Evolutionary conservation across 139 green algal genomes (phyloP).

Genomic region (Coelastrella sp.): DNA sequence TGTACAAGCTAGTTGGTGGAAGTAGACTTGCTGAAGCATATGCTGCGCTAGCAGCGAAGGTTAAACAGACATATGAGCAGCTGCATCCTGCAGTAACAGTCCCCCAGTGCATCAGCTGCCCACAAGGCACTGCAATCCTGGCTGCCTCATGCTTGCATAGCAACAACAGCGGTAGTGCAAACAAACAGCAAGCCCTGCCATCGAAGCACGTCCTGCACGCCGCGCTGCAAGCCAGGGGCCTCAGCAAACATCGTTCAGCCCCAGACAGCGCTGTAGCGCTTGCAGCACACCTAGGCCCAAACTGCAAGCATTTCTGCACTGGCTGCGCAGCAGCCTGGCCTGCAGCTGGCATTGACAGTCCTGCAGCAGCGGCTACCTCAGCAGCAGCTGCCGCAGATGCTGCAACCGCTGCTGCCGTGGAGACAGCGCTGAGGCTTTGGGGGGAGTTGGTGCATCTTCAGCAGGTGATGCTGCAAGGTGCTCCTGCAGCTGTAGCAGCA

Average conservation of each 20-base stretch:
- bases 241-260: not conserved
- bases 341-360: not conserved
- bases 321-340: not conserved
- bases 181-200: not conserved
- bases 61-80: not conserved
- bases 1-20: conserved; percentile 24
- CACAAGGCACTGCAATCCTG: not conserved
- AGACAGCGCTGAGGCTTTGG: not conserved
- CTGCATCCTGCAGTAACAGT: not conserved
- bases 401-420: not conserved
- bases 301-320: not conserved
- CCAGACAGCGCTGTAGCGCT: conserved; percentile 1
- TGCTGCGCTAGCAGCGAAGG: not conserved
- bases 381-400: not conserved
- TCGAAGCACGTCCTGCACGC: not conserved
- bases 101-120: not conserved
- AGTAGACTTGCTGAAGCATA: not conserved
- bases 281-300: not conserved
- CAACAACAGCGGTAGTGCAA: not conserved
- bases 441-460: not conserved
- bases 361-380: not conserved
- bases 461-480: not conserved
- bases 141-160: not conserved
- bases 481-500: not conserved
- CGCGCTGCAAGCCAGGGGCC: not conserved